These are phyloP conservation scores for Sporothrix phasma DNA, from an alignment of 2,329 filamentous ascomycete species.

Conservation along the genomic window DNA sequence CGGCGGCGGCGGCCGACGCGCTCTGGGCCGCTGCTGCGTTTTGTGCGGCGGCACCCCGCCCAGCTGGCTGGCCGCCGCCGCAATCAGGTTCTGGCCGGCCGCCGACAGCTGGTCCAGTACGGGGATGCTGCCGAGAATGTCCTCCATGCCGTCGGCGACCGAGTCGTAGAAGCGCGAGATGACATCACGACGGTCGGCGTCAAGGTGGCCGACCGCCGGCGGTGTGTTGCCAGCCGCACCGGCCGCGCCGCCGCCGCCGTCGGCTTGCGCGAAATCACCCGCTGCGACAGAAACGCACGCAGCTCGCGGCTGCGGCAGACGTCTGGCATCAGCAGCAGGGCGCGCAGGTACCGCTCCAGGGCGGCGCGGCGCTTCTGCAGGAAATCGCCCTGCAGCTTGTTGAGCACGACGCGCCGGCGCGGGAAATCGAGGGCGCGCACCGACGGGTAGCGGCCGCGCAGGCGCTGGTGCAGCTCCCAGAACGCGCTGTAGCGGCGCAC, in stretches of 20 bases:
- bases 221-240: not conserved
- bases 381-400: constrained; percentile 95
- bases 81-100: constrained; percentile 83
- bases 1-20: not conserved
- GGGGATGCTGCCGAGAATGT: constrained; percentile 91
- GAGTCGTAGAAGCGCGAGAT: constrained; percentile 94
- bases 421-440: constrained; percentile 89
- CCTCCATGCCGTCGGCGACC: constrained; percentile 95
- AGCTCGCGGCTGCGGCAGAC: constrained; percentile 91
- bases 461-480: constrained; percentile 82
- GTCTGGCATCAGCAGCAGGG: constrained; percentile 76
- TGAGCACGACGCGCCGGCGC: constrained; percentile 79
- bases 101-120: constrained; percentile 89
- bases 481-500: constrained; percentile 96
- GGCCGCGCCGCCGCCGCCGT: not conserved
- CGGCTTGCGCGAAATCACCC: constrained; percentile 51
- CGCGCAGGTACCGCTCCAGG: constrained; percentile 74
- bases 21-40: not conserved
- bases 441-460: constrained; percentile 75
- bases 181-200: constrained; percentile 68
- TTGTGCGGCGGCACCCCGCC: constrained; percentile 31
- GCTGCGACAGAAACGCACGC: constrained; percentile 84
- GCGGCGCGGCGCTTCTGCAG: constrained; percentile 77
- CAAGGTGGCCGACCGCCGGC: constrained; percentile 37
- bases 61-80: constrained; percentile 59